These are phyloP conservation scores for Cytospora piceae DNA, from an alignment of 2,329 filamentous ascomycete genomes.

Conservation along the genomic window DNA sequence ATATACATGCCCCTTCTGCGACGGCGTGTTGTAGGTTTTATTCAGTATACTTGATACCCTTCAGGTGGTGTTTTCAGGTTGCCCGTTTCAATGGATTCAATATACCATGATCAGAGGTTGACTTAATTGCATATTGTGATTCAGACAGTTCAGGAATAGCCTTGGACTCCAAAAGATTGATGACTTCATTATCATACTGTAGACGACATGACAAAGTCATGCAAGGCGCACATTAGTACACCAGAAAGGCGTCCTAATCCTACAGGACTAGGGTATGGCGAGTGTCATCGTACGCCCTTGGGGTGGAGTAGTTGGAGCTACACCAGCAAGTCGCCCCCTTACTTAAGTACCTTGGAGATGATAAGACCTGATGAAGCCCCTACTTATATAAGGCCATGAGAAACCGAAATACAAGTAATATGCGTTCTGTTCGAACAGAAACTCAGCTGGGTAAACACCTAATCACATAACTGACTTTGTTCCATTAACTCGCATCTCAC, in stretches of 20 bases:
- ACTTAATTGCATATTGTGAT: not conserved
- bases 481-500: not conserved
- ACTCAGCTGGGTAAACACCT: not conserved
- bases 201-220: not conserved
- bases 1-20: slow-evolving; percentile 1
- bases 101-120: not conserved
- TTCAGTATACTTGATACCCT: slow-evolving; percentile 30
- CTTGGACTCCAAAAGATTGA: not conserved
- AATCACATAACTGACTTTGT: not conserved
- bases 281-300: slow-evolving; percentile 7
- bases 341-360: not conserved
- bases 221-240: not conserved
- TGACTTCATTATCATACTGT: not conserved
- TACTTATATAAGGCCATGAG: not conserved
- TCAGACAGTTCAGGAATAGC: too few relatives aligned
- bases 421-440: not conserved
- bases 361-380: not conserved
- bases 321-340: not conserved
- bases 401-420: not conserved
- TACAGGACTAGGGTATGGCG: not conserved
- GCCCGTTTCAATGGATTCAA: slow-evolving; percentile 15
- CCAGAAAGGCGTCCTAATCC: not conserved
- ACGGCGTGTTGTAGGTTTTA: slow-evolving; percentile 28
- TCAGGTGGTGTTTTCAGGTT: slow-evolving; percentile 12
- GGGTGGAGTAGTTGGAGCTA: slow-evolving; percentile 12